A percentile compares a stretch with the other conserved stretches of the same genome.
Conservation (phyloP, 495 filamentous ascomycete species). For the Podospora bellae-mahoneyi region DNA sequence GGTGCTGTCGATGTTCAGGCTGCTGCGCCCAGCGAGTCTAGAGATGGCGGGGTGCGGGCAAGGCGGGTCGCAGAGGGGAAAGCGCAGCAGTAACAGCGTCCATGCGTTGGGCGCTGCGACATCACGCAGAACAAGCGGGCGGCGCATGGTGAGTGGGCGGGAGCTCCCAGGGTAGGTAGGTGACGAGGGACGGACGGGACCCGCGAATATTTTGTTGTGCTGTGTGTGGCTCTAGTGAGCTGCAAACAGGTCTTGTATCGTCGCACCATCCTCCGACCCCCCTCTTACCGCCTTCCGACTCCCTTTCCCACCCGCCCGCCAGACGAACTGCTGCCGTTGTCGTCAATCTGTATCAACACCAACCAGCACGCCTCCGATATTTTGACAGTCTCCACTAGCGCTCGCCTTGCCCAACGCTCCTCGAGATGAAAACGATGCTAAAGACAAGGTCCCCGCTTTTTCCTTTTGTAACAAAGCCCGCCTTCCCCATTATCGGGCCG, state of each 20-base stretch:
- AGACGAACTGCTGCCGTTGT: constrained; percentile 8
- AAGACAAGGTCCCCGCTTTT: constrained; percentile 54
- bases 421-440: constrained; percentile 40
- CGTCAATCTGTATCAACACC: constrained; percentile 17
- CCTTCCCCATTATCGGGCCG: constrained; percentile 12
- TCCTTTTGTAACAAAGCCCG: constrained; percentile 17
- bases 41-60: constrained; percentile 35
- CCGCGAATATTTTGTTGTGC: constrained; percentile 27
- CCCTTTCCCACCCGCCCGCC: constrained; percentile 17
- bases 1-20: not conserved
- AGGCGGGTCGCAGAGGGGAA: constrained; percentile 22
- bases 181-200: constrained; percentile 6
- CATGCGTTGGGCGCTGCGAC: constrained; percentile 29
- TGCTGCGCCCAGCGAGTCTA: constrained; percentile 8
- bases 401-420: constrained; percentile 12
- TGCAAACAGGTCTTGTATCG: constrained; percentile 21
- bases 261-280: constrained; percentile 22
- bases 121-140: constrained; percentile 20
- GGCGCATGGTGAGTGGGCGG: constrained; percentile 17
- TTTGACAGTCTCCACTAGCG: constrained; percentile 13
- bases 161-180: not conserved
- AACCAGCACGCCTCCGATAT: not conserved
- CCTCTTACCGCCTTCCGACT: constrained; percentile 23
- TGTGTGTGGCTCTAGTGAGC: constrained; percentile 31
- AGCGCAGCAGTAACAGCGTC: constrained; percentile 16